Evolutionary conservation across 176 grass and related monocot species (phyloP), one percentile per base, ranked within the genome.

Genomic region (Rhynchospora pubera): DNA sequence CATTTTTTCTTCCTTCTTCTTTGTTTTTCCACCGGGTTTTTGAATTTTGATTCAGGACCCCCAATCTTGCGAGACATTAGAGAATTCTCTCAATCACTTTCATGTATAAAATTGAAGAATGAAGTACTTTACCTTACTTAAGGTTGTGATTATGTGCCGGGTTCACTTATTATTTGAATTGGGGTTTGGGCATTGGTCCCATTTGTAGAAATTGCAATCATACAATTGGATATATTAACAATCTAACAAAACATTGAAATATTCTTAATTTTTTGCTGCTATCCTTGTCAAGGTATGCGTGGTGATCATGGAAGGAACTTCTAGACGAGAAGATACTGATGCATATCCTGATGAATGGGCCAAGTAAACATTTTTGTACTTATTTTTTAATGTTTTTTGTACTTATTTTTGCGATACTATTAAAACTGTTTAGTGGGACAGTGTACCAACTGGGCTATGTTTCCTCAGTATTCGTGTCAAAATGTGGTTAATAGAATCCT

Each of bases 331-430:
- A 63, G 4, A 7, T 47, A 65, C 16, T 81, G 58, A 81, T 64
- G 43, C 2, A n/a, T 81, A 9, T 63, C 62, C 42, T 81, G 79
- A 65, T 50, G 21, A 81, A 28, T 81, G 79, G 79, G 60, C 8
- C 21, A 81, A 65, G 79, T 81, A 65, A 63, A 24, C 57, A 18
- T 65, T n/a, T 65, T 23, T 47, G 34, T 39, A 39, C 23, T 48
- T 63, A 2, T 42, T 65, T 65, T 9, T 79, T 60, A 48, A 60
- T 79, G 6, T 44, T 57, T 52, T 65, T 9, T 21, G n/a, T n/a
- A n/a, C n/a, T n/a, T n/a, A n/a, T 51, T 19, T 19, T 15, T 23
- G 22, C 57, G 16, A 23, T 81, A 24, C 57, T 81, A 5, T 81
- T 69, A 7, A 11, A 21, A 22, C 18, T 47, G 16, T 71, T 71